These are phyloP conservation scores for Myriangium duriaei DNA, from an alignment of 2,329 filamentous ascomycete genomes.

Conservation along the genomic window DNA sequence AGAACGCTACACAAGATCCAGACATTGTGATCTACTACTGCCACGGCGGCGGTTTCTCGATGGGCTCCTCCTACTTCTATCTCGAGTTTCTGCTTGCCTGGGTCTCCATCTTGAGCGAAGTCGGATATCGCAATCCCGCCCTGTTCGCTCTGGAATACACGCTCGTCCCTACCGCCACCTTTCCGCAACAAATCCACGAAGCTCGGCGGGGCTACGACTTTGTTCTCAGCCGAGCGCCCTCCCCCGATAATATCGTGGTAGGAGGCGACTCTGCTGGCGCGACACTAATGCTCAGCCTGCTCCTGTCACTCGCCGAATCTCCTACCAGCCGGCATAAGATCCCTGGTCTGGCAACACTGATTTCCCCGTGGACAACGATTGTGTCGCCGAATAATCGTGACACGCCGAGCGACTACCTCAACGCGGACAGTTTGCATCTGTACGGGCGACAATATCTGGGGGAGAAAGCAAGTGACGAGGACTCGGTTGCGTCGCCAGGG, in stretches of 20 bases:
- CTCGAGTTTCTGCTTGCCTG: constrained; percentile 69
- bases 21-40: constrained; percentile 74
- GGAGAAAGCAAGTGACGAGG: constrained; percentile 33
- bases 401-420: constrained; percentile 64
- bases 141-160: constrained; percentile 73
- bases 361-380: constrained; percentile 71
- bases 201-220: constrained; percentile 59
- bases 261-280: constrained; percentile 72
- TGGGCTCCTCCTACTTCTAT: constrained; percentile 76
- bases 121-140: constrained; percentile 61
- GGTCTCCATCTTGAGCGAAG: constrained; percentile 50
- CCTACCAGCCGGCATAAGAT: constrained; percentile 30
- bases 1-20: constrained; percentile 46
- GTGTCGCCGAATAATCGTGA: constrained; percentile 54
- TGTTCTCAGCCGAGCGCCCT: constrained; percentile 45
- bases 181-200: constrained; percentile 62
- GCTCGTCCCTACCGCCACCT: constrained; percentile 60
- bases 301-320: constrained; percentile 51
- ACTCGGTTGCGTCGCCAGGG: constrained; percentile 57
- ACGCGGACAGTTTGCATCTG: constrained; percentile 49
- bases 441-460: constrained; percentile 62
- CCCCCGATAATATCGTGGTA: constrained; percentile 54
- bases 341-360: constrained; percentile 54
- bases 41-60: constrained; percentile 72
- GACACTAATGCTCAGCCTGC: constrained; percentile 57